Evolutionary conservation across 148 eudicot species (phyloP), one percentile per base, ranked within the genome.

Genomic region (Beta vulgaris): DNA sequence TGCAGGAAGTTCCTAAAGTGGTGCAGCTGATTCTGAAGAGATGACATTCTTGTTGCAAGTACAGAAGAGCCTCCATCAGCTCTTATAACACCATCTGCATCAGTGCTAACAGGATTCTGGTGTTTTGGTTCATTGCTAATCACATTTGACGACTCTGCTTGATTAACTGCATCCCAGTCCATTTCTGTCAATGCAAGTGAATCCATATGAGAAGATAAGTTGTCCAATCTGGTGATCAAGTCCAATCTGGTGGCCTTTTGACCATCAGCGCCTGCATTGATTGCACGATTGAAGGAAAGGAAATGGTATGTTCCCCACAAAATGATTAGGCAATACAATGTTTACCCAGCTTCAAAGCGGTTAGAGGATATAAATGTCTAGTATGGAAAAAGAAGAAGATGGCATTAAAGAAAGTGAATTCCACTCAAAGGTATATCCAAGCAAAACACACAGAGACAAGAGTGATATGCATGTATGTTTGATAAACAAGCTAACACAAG

Each of bases 151-250:
- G 84, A 68, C 70, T 87, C 89, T 23, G 73, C 82, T 85, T 87
- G 90, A 82, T 82, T 87, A 70, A 73, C 82, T 4, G 62, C 76
- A 73, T 91, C 91, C 85, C 85, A 83, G 28, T 85, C 91, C 87
- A 81, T 93, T 83, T 89, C 98, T 93, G 98, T 81, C 90, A 93
- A 93, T 84, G 93, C 88, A 87, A 91, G 91, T 82, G 90, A 91
- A 91, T 76, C 82, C 86, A 88, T 77, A 84, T 87, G 91, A 92
- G 93, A 91, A 80, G 84, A 78, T 78, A 87, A 85, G 81, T 82
- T 71, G 80, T 86, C 84, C 77, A 75, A 85, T 86, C 85, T 72
- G 79, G 85, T 71, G 86, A 84, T 86, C 85, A 77, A 61, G 34
- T 87, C 84, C 72, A 73, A 83, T 86, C 83, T 71, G 79, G 85